Evolutionary conservation across 2,329 filamentous ascomycete species (phyloP), one percentile per base, ranked within the genome.

Genomic region (Botryosphaeria agaves): DNA sequence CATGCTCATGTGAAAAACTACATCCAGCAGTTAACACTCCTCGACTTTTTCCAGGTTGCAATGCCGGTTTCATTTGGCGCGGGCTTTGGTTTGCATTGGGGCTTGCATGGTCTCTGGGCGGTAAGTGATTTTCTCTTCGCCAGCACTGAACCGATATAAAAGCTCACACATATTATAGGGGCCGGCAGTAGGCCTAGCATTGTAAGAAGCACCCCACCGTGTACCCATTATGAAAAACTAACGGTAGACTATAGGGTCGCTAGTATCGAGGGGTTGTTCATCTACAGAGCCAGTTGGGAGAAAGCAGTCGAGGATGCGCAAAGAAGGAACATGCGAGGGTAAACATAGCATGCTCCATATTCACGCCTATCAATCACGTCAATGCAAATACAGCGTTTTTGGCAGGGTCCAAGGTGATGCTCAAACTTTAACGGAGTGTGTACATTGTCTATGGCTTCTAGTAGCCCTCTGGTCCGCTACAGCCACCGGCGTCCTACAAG

Each of bases 61-160:
- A 63, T 95, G 53, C 87, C 89, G 0, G 70, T 93, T 19, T 82
- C 76, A 23, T 77, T 94, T 40, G 71, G 68, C 4, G 70, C 78
- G 0, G 78, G 75, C 0, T 93, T 95, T 49, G 76, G 72, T 0
- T 56, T 85, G 3, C 64, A 64, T 14, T 91, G 79, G 83, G 71
- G 72, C 28, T 57, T 95, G 21, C 63, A 71, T 33, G 87, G 87
- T 1, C 59, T 95, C 12, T 95, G 87, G 87, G 59, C 64, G 8
- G 80, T 33, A 28, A 34, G 32, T 34, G 26, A 4, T 12, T 16
- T 30, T 4, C 8, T 6, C 17, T 23, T 20, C 18, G 9, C 8
- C 25, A 24, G 18, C 28, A 6, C 12, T 14, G 12, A 2, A 19
- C 30, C 34, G n/a, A n/a, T n/a, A n/a, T n/a, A n/a, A 31, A 34